Conservation (phyloP, 352 stramenopile species). For the Phytophthora quininea region DNA sequence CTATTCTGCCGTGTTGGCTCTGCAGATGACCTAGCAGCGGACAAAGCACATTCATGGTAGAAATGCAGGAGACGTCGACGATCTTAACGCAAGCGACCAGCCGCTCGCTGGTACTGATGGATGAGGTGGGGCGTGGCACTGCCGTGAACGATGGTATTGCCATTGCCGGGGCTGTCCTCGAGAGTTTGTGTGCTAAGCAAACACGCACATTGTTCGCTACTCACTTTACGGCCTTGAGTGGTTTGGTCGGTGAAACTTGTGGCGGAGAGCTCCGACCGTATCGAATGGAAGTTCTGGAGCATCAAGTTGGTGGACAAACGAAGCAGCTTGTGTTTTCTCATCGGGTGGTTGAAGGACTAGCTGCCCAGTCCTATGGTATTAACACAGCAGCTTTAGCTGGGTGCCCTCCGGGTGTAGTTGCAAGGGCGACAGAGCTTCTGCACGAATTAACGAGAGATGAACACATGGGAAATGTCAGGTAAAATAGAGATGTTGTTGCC, state of each 20-base stretch:
- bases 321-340: conserved; percentile 79
- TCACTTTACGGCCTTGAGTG: conserved; percentile 77
- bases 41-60: conserved; percentile 89
- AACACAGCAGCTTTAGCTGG: conserved; percentile 79
- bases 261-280: conserved; percentile 53
- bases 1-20: conserved; percentile 86
- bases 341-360: conserved; percentile 71
- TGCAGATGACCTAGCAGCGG: conserved; percentile 76
- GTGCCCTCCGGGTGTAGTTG: conserved; percentile 53
- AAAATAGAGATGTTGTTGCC: conserved; percentile 6
- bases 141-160: conserved; percentile 78
- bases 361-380: conserved; percentile 78
- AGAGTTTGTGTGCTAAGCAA: conserved; percentile 63
- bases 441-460: background rate
- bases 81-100: conserved; percentile 76
- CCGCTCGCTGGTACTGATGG: conserved; percentile 88
- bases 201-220: conserved; percentile 83
- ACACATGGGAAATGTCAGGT: no score
- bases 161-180: conserved; percentile 81
- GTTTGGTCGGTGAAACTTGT: conserved; percentile 42
- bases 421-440: conserved; percentile 57
- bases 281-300: conserved; percentile 74
- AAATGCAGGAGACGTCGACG: conserved; percentile 88
- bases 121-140: conserved; percentile 87
- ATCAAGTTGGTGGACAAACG: conserved; percentile 19